phyloP scores from a whole-genome alignment of 371 early-diverging fungal genomes.

The Syncephalis fuscata region DNA sequence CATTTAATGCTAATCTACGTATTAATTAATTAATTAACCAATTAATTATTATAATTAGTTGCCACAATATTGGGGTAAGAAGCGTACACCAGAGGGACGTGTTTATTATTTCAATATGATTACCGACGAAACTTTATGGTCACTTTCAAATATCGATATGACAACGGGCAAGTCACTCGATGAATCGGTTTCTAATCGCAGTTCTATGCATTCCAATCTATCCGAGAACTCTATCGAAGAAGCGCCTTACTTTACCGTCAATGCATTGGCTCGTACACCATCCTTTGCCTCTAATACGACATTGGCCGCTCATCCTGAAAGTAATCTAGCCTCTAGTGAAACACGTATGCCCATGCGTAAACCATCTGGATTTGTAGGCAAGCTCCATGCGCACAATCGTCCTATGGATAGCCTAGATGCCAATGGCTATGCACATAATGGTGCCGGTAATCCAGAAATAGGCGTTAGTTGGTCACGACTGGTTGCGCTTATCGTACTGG shows the following conservation, averaged over 20 bases:
- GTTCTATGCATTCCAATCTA: slow-evolving; percentile 13
- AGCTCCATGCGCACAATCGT: slow-evolving; percentile 2
- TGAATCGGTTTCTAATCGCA: slow-evolving; percentile 11
- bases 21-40: no score
- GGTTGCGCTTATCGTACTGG: slow-evolving; percentile 38
- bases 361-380: slow-evolving; percentile 8
- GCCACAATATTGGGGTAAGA: slow-evolving; percentile 39
- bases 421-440: slow-evolving; percentile 2
- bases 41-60: slow-evolving; percentile 8
- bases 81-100: slow-evolving; percentile 35
- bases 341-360: slow-evolving; percentile 3
- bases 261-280: slow-evolving; percentile 10
- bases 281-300: slow-evolving; percentile 7
- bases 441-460: not conserved
- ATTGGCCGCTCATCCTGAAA: no score
- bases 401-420: slow-evolving; percentile 7
- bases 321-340: slow-evolving; percentile 6
- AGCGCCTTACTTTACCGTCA: not conserved
- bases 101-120: slow-evolving; percentile 53
- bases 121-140: slow-evolving; percentile 53
- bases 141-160: slow-evolving; percentile 16
- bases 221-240: not conserved
- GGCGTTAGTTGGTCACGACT: slow-evolving; percentile 43
- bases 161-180: slow-evolving; percentile 9
- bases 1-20: not conserved